Evolutionary conservation across 2,329 filamentous ascomycete genomes (phyloP), one percentile per base, ranked within the genome.

Genomic region (Apiospora aurea): DNA sequence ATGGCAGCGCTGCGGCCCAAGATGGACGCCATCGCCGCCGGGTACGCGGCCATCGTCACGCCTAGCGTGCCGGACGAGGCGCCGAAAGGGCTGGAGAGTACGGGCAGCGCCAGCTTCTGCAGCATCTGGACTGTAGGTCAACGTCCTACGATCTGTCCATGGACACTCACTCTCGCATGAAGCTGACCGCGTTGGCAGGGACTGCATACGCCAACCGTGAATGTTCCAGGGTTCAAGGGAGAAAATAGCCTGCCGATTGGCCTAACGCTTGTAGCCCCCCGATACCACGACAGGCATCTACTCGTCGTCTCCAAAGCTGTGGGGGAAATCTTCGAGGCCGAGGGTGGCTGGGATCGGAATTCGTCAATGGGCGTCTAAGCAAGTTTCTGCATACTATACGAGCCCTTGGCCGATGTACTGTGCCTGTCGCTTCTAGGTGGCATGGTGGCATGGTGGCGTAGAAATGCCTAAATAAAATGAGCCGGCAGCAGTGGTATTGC

Each of bases 141-240:
- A 8, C 14, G 8, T 7, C 4, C 78, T 34, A 38, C 3, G 14
- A 64, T 67, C 34, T 38, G 7, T 38, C 34, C 1, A 2, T 41
- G 46, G 10, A 10, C 16, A 14, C 21, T 24, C 21, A 38, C 10
- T 10, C 46, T 18, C 69, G 53, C 44, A 34, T 14, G 7, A 13
- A 41, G 18, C 67, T 73, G 66, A 38, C n/a, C 16, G 41, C 29
- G 70, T 71, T 34, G 14, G 14, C 18, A 84, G 82, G 82, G 82
- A 14, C 79, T 92, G 18, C 90, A 93, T 73, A 87, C 85, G 0
- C 91, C 91, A 0, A 88, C 90, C 0, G 79, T 92, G n/a, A 92
- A 92, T 72, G 79, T 93, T 0, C 90, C 90, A 0, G 90, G 90
- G 0, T 92, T 93, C 74, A 79, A 83, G 46, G 90, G 91, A 0